Percentiles rank a stretch among this genome's conserved stretches.
These are phyloP conservation scores for Globisporangium acanthophoron DNA, from an alignment of 352 stramenopile genomes.

Conservation along the genomic window DNA sequence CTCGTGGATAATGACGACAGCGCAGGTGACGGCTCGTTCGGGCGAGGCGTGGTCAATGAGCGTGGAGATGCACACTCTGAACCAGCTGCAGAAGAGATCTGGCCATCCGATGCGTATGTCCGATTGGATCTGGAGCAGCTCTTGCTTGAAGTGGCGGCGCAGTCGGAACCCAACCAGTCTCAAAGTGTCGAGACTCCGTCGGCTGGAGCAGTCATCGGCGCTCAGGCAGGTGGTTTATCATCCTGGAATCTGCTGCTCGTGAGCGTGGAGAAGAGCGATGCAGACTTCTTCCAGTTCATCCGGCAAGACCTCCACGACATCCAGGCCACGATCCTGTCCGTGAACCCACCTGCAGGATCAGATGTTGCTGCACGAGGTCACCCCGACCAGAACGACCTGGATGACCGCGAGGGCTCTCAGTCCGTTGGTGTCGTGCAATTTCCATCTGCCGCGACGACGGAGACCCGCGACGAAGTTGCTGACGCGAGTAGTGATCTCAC, in stretches of 20 bases:
- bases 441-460: too few species aligned
- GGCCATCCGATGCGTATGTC: constrained; percentile 13
- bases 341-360: too few species aligned
- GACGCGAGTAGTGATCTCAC: too few species aligned
- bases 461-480: too few species aligned
- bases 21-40: neutral
- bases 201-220: too few species aligned
- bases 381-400: too few species aligned
- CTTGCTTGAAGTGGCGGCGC: constrained; percentile 4
- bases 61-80: too few species aligned
- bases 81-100: too few species aligned
- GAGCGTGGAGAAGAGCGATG: constrained; percentile 31
- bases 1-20: constrained; percentile 6
- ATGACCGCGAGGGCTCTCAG: too few species aligned
- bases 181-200: too few species aligned
- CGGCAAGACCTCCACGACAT: constrained; percentile 75
- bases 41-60: neutral
- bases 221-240: neutral
- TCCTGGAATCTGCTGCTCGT: constrained; percentile 31
- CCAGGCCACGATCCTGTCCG: constrained; percentile 92
- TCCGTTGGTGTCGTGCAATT: too few species aligned
- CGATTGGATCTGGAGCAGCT: constrained; percentile 30
- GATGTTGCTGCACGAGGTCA: too few species aligned
- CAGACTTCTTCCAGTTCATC: constrained; percentile 34
- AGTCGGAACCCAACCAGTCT: neutral